Evolutionary conservation across 257 asterid species (phyloP).

Genomic region (Agastache rugosa): DNA sequence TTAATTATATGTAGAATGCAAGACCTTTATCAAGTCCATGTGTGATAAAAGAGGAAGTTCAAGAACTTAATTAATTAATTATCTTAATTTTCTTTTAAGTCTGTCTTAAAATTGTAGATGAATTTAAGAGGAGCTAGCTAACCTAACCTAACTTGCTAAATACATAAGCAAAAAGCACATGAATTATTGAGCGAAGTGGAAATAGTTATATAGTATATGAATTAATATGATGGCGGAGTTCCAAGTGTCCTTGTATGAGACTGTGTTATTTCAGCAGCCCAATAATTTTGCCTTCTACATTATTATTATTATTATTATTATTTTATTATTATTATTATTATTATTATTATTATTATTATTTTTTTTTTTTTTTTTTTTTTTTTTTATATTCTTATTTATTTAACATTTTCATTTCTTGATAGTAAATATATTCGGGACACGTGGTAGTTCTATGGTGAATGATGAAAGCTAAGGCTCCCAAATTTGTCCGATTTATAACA

Average conservation of each 20-base stretch:
- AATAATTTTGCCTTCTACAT: constrained; percentile 46
- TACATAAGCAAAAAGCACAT: no score
- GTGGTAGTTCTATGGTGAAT: constrained; percentile 29
- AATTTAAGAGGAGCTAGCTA: no score
- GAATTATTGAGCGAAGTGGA: constrained; percentile 24
- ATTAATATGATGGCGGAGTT: constrained; percentile 47
- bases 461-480: not conserved
- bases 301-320: constrained; percentile 7
- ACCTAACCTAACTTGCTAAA: no score
- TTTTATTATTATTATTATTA: no score
- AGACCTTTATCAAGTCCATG: no score
- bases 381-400: not conserved
- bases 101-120: no score
- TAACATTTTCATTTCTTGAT: not conserved
- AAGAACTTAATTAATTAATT: no score
- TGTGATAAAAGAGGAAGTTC: no score
- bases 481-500: constrained; percentile 23
- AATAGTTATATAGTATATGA: not conserved
- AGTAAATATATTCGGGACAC: constrained; percentile 1
- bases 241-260: constrained; percentile 49
- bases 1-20: no score
- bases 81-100: no score
- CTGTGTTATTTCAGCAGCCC: constrained; percentile 25
- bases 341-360: no score
- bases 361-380: no score